These are phyloP conservation scores for Beta macrorhiza DNA, from an alignment of 179 eudicot genomes.

Conservation along the genomic window DNA sequence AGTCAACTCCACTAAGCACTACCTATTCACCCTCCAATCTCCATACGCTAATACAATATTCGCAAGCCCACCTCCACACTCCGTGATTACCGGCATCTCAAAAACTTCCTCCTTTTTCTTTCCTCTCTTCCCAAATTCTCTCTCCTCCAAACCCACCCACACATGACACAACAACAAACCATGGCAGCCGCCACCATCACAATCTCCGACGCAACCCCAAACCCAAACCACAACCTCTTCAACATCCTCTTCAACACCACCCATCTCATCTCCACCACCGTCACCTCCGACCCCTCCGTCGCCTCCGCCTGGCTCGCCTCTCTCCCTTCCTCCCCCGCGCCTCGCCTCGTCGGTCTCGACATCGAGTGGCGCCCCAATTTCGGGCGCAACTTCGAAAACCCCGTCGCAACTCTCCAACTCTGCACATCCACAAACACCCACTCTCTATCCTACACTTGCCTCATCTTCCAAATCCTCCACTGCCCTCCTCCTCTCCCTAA, in stretches of 20 bases:
- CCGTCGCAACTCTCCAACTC: conserved; percentile 58
- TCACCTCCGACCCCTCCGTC: conserved; percentile 32
- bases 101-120: too few relatives aligned
- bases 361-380: conserved; percentile 56
- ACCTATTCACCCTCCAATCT: too few relatives aligned
- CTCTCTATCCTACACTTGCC: conserved; percentile 27
- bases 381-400: conserved; percentile 15
- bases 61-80: too few relatives aligned
- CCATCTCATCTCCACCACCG: conserved; percentile 31
- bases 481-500: conserved; percentile 21
- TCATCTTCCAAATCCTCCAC: conserved; percentile 44
- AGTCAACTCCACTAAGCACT: too few relatives aligned
- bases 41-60: too few relatives aligned
- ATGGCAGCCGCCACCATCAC: conserved; percentile 9
- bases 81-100: too few relatives aligned
- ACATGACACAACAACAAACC: neutral
- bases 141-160: neutral
- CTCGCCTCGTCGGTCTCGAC: conserved; percentile 49
- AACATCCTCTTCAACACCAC: conserved; percentile 20
- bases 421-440: conserved; percentile 26
- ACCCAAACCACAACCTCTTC: conserved; percentile 27
- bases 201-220: conserved; percentile 14
- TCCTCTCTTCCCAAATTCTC: too few relatives aligned
- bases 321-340: conserved; percentile 26
- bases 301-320: conserved; percentile 32